A percentile compares a stretch with the other conserved stretches of the same genome.
Conservation (phyloP, 1,284 basidiomycete species). For the Puccinia coronata region DNA sequence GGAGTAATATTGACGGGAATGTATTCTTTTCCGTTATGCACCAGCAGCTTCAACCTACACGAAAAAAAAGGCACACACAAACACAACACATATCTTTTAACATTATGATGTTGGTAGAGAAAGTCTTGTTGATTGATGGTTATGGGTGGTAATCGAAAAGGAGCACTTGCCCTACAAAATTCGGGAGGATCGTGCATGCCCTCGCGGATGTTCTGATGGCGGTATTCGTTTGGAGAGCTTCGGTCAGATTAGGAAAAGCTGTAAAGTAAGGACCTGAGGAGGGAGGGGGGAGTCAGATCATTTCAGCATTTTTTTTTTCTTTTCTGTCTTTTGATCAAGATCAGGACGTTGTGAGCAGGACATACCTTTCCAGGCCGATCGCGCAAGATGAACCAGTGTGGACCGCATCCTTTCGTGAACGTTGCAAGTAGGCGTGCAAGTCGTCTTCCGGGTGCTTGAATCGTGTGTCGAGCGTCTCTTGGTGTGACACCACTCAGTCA, state of each 20-base stretch:
- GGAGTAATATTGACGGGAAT: slow-evolving; percentile 81
- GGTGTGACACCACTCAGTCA: no score
- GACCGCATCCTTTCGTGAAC: slow-evolving; percentile 51
- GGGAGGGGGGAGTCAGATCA: background rate
- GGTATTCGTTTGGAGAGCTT: slow-evolving; percentile 77
- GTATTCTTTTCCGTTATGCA: slow-evolving; percentile 93
- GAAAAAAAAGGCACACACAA: slow-evolving; percentile 50
- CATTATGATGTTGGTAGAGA: background rate
- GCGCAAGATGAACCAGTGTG: slow-evolving; percentile 53
- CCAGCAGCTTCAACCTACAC: slow-evolving; percentile 75
- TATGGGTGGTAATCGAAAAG: background rate
- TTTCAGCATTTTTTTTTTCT: no score
- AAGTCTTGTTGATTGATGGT: background rate
- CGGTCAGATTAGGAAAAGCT: slow-evolving; percentile 83
- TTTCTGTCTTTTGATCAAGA: no score
- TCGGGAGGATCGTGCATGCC: slow-evolving; percentile 88
- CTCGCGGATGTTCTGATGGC: slow-evolving; percentile 87
- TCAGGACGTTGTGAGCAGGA: no score
- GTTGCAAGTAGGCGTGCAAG: no score
- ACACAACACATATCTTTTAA: background rate
- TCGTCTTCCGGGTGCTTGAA: no score
- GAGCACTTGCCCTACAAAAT: slow-evolving; percentile 77
- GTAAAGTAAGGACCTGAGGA: slow-evolving; percentile 86
- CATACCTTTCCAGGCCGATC: slow-evolving; percentile 62
- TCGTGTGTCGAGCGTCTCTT: no score